Evolutionary conservation across 129 eudicot species (phyloP), one percentile per base, ranked within the genome.

Genomic region (Artemisia tridentata): DNA sequence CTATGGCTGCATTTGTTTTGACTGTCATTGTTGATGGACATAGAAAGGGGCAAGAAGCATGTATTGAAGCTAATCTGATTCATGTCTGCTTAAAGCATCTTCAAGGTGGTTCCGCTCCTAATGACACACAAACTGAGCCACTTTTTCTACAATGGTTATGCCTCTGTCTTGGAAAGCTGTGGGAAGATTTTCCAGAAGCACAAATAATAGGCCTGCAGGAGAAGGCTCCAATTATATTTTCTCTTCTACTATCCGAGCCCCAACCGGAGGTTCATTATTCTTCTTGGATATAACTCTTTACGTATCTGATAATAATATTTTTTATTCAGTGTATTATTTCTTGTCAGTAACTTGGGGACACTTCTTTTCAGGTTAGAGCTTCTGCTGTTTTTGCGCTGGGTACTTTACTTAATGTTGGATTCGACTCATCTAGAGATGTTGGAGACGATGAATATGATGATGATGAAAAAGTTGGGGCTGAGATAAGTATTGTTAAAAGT

Each of bases 341-440:
- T 46, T 52, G 49, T 66, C 12, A 31, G 69, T 21, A 12, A 75
- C 41, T 38, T 13, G 52, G 31, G 13, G 14, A 17, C 38, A 7
- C 46, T 50, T 63, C 34, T 68, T 80, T 78, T 68, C 85, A 93
- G 98, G 99, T 93, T 64, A 89, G 97, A 61, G 99, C 97, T 68
- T 88, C 99, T n/a, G 95, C 97, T 79, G 92, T 87, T 54, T 93
- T 93, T 85, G 99, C 97, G n/a, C 78, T 93, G 46, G 99, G 99
- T 16, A 86, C 95, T 63, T 57, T 88, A 43, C 96, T 93, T 72
- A 92, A 87, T 86, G 86, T 93, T 77, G 99, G 97, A 66, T 87
- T 82, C 72, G 96, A 93, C 61, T 74, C 97, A 48, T 72, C 91
- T 23, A 86, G 90, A 69, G 95, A 93, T 77, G 80, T 69, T 67